A percentile compares a stretch with the other conserved stretches of the same genome.
Conservation (phyloP, 2,329 filamentous ascomycete genomes). For the Colletotrichum eleusines region DNA sequence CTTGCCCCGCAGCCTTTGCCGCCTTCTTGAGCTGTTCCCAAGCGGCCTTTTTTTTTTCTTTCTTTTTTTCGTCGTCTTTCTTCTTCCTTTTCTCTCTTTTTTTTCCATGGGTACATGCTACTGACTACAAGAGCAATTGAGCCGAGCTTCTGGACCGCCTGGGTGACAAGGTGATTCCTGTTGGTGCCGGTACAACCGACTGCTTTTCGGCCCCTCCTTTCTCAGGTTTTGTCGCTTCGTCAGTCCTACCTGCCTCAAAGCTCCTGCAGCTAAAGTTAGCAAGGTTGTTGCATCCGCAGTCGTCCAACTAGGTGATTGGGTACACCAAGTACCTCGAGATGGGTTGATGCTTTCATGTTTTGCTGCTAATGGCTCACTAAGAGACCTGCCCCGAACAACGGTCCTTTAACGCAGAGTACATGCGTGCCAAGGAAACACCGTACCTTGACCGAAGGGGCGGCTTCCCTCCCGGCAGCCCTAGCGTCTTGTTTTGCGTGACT, state of each 20-base stretch:
- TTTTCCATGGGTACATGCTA: too few relatives aligned
- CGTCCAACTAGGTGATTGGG: too few relatives aligned
- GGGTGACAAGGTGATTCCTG: not conserved
- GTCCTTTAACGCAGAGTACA: constrained; percentile 10
- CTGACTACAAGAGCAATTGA: not conserved
- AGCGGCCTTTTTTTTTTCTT: not conserved
- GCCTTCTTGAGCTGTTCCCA: constrained; percentile 13
- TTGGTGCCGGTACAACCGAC: not conserved
- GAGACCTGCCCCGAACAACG: not conserved
- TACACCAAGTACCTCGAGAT: constrained; percentile 7
- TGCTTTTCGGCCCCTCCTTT: not conserved
- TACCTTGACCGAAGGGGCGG: constrained; percentile 8
- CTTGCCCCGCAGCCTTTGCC: constrained; percentile 9
- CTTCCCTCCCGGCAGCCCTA: constrained; percentile 9
- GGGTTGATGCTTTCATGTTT: not conserved
- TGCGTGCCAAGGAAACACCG: not conserved
- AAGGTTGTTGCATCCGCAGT: constrained; percentile 6
- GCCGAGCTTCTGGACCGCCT: not conserved
- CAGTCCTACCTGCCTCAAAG: constrained; percentile 1
- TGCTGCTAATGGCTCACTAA: not conserved
- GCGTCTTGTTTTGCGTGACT: constrained; percentile 10
- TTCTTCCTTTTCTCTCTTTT: not conserved
- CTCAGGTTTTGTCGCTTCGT: not conserved
- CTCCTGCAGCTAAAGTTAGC: constrained; percentile 19
- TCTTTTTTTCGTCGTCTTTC: not conserved